These are phyloP conservation scores for Helichrysum umbraculigerum DNA, from an alignment of 129 eudicot species.

Conservation along the genomic window DNA sequence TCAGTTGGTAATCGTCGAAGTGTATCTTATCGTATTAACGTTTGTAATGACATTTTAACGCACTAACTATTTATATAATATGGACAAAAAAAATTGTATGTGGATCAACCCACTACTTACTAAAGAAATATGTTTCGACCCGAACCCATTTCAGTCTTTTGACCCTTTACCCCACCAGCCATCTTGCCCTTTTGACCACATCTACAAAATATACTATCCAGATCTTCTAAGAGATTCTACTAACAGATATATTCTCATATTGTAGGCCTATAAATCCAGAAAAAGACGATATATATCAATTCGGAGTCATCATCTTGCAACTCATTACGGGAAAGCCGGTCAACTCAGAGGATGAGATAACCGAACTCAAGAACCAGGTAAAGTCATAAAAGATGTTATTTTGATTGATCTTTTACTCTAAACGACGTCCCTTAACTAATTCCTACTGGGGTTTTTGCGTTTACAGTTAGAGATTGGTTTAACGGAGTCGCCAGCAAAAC, in stretches of 20 bases:
- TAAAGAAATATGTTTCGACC: not conserved
- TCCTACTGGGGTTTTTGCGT: not conserved
- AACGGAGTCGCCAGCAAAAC: conserved; percentile 62
- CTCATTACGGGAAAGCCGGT: conserved; percentile 72
- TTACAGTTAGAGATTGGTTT: conserved; percentile 79
- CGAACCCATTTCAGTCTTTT: not conserved
- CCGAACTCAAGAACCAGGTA: conserved; percentile 71
- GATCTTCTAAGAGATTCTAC: not conserved
- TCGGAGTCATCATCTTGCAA: conserved; percentile 77
- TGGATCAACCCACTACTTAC: conserved; percentile 2
- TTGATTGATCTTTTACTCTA: not conserved
- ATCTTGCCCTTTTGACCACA: not conserved
- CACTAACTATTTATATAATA: no score
- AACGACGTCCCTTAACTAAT: conserved; percentile 1
- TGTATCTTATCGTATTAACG: not conserved
- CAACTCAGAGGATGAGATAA: conserved; percentile 57
- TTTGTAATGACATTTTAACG: not conserved
- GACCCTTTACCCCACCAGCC: not conserved
- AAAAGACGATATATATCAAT: conserved; percentile 76
- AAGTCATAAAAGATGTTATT: not conserved
- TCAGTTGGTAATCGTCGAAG: not conserved
- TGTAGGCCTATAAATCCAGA: conserved; percentile 50
- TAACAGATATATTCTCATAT: conserved; percentile 1
- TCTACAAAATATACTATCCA: not conserved
- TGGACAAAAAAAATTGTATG: not conserved